A percentile compares a stretch with the other conserved stretches of the same genome.
Evolutionary conservation across 2,329 filamentous ascomycete genomes (phyloP).

Genomic region (Cytospora leucostoma): DNA sequence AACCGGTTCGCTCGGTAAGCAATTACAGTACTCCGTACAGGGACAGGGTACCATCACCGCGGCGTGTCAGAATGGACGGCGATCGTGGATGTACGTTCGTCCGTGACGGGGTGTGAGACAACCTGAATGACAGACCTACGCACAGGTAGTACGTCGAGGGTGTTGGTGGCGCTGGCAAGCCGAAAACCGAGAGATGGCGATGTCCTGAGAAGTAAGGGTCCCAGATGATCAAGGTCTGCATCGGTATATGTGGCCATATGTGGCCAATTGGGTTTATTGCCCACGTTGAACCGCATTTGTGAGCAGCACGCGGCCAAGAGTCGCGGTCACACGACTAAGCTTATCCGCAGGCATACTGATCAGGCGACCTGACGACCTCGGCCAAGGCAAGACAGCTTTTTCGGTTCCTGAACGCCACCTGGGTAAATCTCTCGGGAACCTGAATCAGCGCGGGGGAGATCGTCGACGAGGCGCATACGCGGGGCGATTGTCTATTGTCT

Average conservation of each 20-base stretch:
- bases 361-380: conserved; percentile 24
- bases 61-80: not conserved
- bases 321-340: conserved; percentile 26
- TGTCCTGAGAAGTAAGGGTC: not conserved
- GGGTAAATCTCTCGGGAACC: not conserved
- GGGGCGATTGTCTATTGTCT: conserved; percentile 4
- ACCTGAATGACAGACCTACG: not conserved
- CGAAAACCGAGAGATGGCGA: not conserved
- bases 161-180: not conserved
- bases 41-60: not conserved
- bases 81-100: not conserved
- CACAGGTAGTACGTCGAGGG: not conserved
- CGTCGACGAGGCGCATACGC: conserved; percentile 2
- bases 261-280: not conserved
- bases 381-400: conserved; percentile 5
- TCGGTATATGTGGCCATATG: not conserved
- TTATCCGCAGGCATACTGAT: conserved; percentile 19
- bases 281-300: conserved; percentile 2
- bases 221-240: not conserved
- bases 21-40: not conserved
- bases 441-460: conserved; percentile 5
- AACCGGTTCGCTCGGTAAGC: not conserved
- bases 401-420: not conserved
- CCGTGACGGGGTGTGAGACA: not conserved
- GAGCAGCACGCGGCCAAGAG: conserved; percentile 11